phyloP scores from a whole-genome alignment of 208 protist species.

The Kentomonas sorsogonicus region DNA sequence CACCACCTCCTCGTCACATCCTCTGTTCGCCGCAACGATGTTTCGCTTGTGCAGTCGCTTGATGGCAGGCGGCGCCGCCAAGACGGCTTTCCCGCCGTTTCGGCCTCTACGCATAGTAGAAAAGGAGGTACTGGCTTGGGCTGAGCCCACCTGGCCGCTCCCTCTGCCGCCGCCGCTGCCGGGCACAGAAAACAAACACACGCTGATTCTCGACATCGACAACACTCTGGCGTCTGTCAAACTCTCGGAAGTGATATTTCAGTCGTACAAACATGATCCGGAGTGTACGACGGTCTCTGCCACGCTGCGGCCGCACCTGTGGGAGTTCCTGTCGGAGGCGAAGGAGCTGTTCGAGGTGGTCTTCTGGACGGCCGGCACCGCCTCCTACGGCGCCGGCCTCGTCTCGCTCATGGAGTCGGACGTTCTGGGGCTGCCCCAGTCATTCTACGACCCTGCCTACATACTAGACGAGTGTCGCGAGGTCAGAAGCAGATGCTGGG shows the following conservation, averaged over 20 bases:
- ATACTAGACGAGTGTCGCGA: too few relatives aligned
- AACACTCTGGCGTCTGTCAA: too few relatives aligned
- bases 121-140: too few relatives aligned
- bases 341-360: conserved; percentile 79
- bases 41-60: too few relatives aligned
- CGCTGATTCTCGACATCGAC: conserved; percentile 85
- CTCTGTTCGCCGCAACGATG: too few relatives aligned
- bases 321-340: conserved; percentile 69
- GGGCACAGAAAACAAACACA: conserved; percentile 41
- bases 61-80: too few relatives aligned
- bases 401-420: conserved; percentile 72
- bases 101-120: too few relatives aligned
- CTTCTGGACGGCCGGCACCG: conserved; percentile 83
- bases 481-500: neutral
- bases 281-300: too few relatives aligned
- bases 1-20: too few relatives aligned
- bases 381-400: conserved; percentile 77
- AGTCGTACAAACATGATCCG: too few relatives aligned
- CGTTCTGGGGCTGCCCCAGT: conserved; percentile 61
- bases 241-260: too few relatives aligned
- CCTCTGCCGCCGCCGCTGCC: conserved; percentile 56
- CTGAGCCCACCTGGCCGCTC: conserved; percentile 57
- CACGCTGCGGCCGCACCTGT: conserved; percentile 64
- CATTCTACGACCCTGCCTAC: conserved; percentile 56
- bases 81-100: too few relatives aligned